Conservation (phyloP, 331 rosid species). For the Dryas integrifolia region DNA sequence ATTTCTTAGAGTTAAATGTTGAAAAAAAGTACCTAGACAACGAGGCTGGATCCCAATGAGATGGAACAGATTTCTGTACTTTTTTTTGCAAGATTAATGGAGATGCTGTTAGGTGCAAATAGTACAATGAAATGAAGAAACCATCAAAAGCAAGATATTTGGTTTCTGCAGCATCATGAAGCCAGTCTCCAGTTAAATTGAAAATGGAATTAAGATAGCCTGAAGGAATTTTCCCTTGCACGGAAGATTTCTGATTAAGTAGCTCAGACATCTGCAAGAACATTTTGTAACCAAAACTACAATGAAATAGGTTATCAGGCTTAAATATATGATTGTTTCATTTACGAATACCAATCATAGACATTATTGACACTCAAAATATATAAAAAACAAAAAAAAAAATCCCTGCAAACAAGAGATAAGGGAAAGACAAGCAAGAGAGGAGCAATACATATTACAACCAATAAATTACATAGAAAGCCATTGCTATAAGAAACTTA, state of each 20-base stretch:
- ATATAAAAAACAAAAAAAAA: background rate
- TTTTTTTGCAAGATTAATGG: constrained; percentile 60
- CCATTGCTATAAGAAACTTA: background rate
- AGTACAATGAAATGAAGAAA: constrained; percentile 72
- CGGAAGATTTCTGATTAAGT: constrained; percentile 75
- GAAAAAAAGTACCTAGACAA: constrained; percentile 61
- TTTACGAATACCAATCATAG: background rate
- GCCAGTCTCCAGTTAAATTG: constrained; percentile 82
- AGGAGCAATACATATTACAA: constrained; percentile 1
- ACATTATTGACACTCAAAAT: background rate
- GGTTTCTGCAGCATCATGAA: constrained; percentile 74
- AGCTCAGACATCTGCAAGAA: constrained; percentile 86
- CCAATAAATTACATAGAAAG: background rate
- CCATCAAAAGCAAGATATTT: constrained; percentile 86
- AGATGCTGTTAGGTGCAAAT: constrained; percentile 74
- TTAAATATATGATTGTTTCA: background rate
- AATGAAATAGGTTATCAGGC: background rate
- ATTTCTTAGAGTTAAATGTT: background rate
- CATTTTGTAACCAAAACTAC: constrained; percentile 7
- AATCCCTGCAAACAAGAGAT: background rate
- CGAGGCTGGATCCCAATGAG: constrained; percentile 91
- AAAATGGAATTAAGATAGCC: constrained; percentile 86
- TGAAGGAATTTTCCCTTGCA: constrained; percentile 92
- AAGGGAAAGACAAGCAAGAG: background rate
- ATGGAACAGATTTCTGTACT: constrained; percentile 82